Evolutionary conservation across 257 asterid genomes (phyloP).

Genomic region (Petunia axillaris): DNA sequence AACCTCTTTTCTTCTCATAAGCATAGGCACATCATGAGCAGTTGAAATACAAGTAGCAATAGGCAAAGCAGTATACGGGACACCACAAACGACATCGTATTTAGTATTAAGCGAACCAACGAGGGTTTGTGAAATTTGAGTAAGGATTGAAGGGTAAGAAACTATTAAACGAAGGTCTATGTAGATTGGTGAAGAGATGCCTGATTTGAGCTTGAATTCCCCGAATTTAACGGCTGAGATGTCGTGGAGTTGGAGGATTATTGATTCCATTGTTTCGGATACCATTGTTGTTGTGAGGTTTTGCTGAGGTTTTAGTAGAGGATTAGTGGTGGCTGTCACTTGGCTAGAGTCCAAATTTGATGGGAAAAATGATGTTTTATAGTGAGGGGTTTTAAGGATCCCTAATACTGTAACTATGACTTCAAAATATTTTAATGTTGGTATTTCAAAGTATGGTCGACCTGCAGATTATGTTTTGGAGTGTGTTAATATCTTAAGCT

Average conservation of each 20-base stretch:
- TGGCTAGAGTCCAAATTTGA: not conserved
- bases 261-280: constrained; percentile 63
- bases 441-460: too few species aligned
- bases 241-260: constrained; percentile 81
- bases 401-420: too few species aligned
- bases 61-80: constrained; percentile 95
- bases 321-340: not conserved
- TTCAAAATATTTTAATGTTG: too few species aligned
- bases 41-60: constrained; percentile 86
- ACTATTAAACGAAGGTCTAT: constrained; percentile 95
- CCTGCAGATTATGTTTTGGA: too few species aligned
- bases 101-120: constrained; percentile 50
- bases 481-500: too few species aligned
- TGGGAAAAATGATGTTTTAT: not conserved
- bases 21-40: constrained; percentile 66
- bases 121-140: constrained; percentile 72
- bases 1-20: constrained; percentile 95
- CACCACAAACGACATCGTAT: constrained; percentile 88
- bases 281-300: not conserved
- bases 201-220: constrained; percentile 90
- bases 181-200: constrained; percentile 92
- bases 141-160: constrained; percentile 82
- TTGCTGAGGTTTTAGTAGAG: not conserved
- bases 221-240: constrained; percentile 97
- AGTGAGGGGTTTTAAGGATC: not conserved